Conservation (phyloP, 177 flowering plant species). For the Telopea speciosissima region DNA sequence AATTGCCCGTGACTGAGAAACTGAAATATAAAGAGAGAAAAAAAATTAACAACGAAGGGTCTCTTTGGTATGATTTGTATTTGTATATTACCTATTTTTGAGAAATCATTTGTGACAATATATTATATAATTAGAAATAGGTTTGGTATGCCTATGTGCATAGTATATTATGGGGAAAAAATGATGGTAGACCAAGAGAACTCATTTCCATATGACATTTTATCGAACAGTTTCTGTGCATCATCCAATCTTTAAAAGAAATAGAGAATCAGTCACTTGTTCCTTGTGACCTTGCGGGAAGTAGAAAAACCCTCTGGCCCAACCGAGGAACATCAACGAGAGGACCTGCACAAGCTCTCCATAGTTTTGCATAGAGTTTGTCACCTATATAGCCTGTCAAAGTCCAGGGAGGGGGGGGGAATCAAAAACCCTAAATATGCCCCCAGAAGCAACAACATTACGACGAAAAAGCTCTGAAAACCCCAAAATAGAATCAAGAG, state of each 20-base stretch:
- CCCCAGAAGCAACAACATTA: neutral
- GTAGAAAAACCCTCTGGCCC: slow-evolving; percentile 69
- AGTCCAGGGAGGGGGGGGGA: neutral
- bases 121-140: too few species aligned
- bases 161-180: too few species aligned
- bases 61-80: too few species aligned
- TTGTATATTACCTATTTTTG: too few species aligned
- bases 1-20: too few species aligned
- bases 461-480: neutral
- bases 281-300: slow-evolving; percentile 91
- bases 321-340: slow-evolving; percentile 66
- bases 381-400: slow-evolving; percentile 23
- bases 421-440: neutral
- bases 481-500: neutral
- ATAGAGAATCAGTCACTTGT: slow-evolving; percentile 9
- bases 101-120: too few species aligned
- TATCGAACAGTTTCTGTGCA: too few species aligned
- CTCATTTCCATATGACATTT: too few species aligned
- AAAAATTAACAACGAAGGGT: too few species aligned
- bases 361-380: slow-evolving; percentile 57
- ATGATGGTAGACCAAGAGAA: too few species aligned
- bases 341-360: slow-evolving; percentile 91
- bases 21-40: too few species aligned
- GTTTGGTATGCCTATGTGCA: too few species aligned
- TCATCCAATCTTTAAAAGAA: neutral